Conservation (phyloP, 148 eudicot genomes). For the Linanthus parryae region DNA sequence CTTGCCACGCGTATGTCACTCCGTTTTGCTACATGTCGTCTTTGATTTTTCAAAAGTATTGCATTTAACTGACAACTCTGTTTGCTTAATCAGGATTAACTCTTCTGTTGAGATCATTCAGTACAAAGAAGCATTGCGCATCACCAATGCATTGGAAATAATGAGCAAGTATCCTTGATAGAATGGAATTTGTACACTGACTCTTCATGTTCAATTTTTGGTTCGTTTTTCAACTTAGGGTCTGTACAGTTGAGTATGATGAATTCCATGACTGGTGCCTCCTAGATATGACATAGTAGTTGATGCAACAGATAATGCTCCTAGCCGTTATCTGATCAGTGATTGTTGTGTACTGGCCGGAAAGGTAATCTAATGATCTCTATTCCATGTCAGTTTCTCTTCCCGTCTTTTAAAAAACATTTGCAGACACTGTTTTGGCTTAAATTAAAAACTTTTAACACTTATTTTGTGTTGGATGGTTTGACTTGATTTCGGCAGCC, state of each 20-base stretch:
- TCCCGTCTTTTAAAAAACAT: too few species aligned
- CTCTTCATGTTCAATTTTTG: neutral
- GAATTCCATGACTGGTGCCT: slow-evolving; percentile 29
- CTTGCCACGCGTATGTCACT: slow-evolving; percentile 95
- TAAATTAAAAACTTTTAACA: too few species aligned
- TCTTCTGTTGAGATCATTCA: slow-evolving; percentile 69
- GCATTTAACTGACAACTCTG: slow-evolving; percentile 7
- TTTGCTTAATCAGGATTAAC: slow-evolving; percentile 51
- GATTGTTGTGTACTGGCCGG: slow-evolving; percentile 95
- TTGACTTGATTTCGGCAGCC: too few species aligned
- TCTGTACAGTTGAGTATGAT: neutral
- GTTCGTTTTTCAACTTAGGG: slow-evolving; percentile 6
- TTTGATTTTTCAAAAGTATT: slow-evolving; percentile 7
- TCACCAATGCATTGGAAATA: slow-evolving; percentile 90
- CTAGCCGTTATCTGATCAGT: slow-evolving; percentile 94
- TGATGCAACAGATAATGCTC: slow-evolving; percentile 96
- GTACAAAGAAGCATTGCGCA: slow-evolving; percentile 82
- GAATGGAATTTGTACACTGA: neutral
- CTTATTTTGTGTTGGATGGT: too few species aligned
- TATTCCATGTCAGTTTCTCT: too few species aligned
- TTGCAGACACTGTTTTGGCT: too few species aligned
- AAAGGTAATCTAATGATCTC: slow-evolving; percentile 68
- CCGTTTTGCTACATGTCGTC: too few species aligned
- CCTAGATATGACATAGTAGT: slow-evolving; percentile 76
- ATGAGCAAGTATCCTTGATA: slow-evolving; percentile 71